Conservation (phyloP, 1,284 basidiomycete species). For the Psilocybe mexicana region DNA sequence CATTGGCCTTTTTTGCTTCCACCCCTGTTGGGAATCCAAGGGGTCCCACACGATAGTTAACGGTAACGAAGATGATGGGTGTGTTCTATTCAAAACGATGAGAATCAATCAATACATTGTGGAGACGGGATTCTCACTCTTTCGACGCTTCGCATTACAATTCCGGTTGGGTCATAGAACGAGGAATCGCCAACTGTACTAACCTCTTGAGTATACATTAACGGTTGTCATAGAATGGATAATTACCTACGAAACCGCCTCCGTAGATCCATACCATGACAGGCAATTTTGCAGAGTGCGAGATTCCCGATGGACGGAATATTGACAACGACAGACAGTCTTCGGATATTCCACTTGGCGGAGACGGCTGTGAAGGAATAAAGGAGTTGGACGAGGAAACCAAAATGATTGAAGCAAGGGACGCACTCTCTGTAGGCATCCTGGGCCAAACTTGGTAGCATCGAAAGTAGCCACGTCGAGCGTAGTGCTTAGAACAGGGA, state of each 20-base stretch:
- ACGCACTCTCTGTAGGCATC: neutral
- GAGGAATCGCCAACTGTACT: slow-evolving; percentile 1
- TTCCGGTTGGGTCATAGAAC: neutral
- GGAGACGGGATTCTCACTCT: neutral
- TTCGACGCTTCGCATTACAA: neutral
- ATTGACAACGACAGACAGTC: slow-evolving; percentile 19
- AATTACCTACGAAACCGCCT: neutral
- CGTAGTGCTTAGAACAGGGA: neutral
- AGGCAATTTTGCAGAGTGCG: slow-evolving; percentile 16
- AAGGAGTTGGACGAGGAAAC: neutral
- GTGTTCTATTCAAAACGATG: slow-evolving; percentile 35
- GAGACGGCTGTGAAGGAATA: neutral
- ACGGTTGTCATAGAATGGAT: neutral
- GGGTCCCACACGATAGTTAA: slow-evolving; percentile 54
- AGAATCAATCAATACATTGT: no score
- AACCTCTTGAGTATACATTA: neutral
- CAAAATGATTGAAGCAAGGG: neutral
- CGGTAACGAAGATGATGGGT: slow-evolving; percentile 52
- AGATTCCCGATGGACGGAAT: slow-evolving; percentile 17
- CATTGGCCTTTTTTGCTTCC: slow-evolving; percentile 32
- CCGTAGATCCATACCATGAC: slow-evolving; percentile 23
- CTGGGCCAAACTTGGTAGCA: neutral
- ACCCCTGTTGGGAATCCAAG: slow-evolving; percentile 49
- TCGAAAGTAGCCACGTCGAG: neutral
- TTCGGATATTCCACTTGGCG: slow-evolving; percentile 34